phyloP scores from a whole-genome alignment of 306 rosid species.

The Begonia fuchsioides region DNA sequence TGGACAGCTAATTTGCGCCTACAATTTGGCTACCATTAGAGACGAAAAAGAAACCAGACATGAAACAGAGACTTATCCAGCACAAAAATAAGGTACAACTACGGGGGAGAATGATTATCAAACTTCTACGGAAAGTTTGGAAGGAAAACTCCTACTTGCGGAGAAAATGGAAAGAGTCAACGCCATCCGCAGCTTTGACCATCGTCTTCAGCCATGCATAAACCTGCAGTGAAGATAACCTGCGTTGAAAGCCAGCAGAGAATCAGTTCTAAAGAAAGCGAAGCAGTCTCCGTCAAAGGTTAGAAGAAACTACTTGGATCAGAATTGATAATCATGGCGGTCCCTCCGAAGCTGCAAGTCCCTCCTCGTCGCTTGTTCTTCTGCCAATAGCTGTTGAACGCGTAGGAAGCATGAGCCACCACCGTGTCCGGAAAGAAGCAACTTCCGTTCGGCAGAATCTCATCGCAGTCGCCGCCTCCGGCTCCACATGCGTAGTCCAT shows the following conservation, averaged over 20 bases:
- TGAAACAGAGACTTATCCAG: too few species aligned
- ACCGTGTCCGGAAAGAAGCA: slow-evolving; percentile 54
- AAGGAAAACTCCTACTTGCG: not conserved
- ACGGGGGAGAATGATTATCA: not conserved
- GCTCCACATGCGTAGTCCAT: slow-evolving; percentile 91
- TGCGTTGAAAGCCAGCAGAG: slow-evolving; percentile 21
- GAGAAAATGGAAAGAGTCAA: not conserved
- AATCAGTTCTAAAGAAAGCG: not conserved
- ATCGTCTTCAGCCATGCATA: slow-evolving; percentile 26
- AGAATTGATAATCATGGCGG: slow-evolving; percentile 67
- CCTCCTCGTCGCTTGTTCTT: slow-evolving; percentile 81
- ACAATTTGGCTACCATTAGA: too few species aligned
- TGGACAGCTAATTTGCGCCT: too few species aligned
- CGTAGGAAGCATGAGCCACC: slow-evolving; percentile 84
- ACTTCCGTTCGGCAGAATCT: slow-evolving; percentile 45
- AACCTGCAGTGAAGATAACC: slow-evolving; percentile 76
- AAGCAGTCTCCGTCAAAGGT: not conserved
- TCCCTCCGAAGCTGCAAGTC: slow-evolving; percentile 75
- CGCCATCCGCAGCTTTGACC: not conserved
- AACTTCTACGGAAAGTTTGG: not conserved
- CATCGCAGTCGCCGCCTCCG: slow-evolving; percentile 66
- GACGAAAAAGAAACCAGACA: too few species aligned
- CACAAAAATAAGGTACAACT: not conserved
- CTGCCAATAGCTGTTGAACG: slow-evolving; percentile 94
- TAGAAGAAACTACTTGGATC: slow-evolving; percentile 63